phyloP scores from a whole-genome alignment of 2,329 filamentous ascomycete species.

The Akanthomyces muscarius region DNA sequence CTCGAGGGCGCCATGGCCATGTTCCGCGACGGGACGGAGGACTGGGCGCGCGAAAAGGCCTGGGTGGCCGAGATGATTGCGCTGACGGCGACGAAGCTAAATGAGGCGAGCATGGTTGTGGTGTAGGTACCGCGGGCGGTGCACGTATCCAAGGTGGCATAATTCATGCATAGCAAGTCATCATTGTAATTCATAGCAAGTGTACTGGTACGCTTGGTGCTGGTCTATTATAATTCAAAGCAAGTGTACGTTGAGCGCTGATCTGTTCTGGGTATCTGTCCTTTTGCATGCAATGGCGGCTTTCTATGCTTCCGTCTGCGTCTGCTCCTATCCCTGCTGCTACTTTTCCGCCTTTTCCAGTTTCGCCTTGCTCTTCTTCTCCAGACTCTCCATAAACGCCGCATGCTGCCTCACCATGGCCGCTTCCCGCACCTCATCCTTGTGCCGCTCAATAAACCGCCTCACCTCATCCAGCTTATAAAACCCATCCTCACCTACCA shows the following conservation, averaged over 20 bases:
- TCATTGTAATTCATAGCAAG: no score
- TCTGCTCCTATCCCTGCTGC: neutral
- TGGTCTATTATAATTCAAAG: neutral
- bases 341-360: neutral
- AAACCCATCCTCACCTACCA: constrained; percentile 37
- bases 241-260: neutral
- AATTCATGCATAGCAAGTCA: neutral
- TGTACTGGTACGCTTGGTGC: no score
- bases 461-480: constrained; percentile 40
- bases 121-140: neutral
- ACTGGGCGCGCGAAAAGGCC: constrained; percentile 4
- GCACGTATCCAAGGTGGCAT: neutral
- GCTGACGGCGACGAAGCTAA: neutral
- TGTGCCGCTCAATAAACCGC: constrained; percentile 39
- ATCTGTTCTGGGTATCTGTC: neutral
- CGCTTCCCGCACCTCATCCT: constrained; percentile 34
- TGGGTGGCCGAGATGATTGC: constrained; percentile 8
- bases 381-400: constrained; percentile 14
- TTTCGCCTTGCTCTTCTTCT: neutral
- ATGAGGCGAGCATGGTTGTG: neutral
- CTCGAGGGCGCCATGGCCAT: constrained; percentile 8
- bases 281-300: no score
- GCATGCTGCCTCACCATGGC: constrained; percentile 29
- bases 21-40: neutral
- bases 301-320: neutral